These are phyloP conservation scores for Glycine latifolia DNA, from an alignment of 306 rosid species.

Conservation along the genomic window DNA sequence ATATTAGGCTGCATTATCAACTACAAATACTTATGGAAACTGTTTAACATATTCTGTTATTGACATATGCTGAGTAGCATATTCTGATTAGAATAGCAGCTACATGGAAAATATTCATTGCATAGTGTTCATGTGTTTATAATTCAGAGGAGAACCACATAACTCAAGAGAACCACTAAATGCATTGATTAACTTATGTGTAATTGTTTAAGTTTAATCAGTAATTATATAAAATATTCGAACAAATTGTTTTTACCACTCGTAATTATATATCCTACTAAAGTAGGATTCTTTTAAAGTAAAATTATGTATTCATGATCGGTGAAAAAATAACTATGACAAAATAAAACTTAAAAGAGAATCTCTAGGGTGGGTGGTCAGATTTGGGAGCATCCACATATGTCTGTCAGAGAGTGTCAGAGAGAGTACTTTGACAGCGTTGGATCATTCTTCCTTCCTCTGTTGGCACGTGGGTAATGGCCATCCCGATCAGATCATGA, in stretches of 20 bases:
- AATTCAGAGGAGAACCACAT: too few species aligned
- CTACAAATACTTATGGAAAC: neutral
- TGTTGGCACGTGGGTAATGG: conserved; percentile 47
- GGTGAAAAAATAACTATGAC: neutral
- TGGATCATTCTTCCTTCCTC: conserved; percentile 46
- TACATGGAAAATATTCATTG: conserved; percentile 7
- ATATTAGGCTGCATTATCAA: neutral
- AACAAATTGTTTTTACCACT: too few species aligned
- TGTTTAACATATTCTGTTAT: neutral
- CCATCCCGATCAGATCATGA: conserved; percentile 46
- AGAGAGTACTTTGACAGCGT: conserved; percentile 41
- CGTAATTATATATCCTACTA: too few species aligned
- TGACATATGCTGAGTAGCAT: conserved; percentile 20
- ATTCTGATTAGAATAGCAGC: conserved; percentile 4
- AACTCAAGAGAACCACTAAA: too few species aligned
- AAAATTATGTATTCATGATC: too few species aligned
- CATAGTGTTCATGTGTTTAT: neutral
- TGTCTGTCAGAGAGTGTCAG: conserved; percentile 54
- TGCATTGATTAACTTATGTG: too few species aligned
- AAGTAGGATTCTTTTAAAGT: too few species aligned
- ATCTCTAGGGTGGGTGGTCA: conserved; percentile 37
- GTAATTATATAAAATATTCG: too few species aligned
- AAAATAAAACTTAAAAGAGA: conserved; percentile 8
- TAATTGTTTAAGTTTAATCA: too few species aligned
- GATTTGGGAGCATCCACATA: conserved; percentile 42